These are phyloP conservation scores for Russula earlei DNA, from an alignment of 768 basidiomycete species.

Conservation along the genomic window DNA sequence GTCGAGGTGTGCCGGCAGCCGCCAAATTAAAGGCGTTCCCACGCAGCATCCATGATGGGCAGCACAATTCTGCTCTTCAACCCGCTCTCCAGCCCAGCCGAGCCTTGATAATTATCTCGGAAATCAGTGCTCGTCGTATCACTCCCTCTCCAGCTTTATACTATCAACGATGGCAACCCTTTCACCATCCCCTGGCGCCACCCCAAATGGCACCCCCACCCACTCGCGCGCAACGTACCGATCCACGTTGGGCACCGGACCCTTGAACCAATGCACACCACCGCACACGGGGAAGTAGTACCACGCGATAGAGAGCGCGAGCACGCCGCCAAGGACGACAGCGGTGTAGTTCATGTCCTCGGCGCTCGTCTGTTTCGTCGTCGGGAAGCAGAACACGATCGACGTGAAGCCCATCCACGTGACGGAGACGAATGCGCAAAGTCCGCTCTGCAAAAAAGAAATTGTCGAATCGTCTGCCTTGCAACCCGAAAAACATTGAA, in stretches of 20 bases:
- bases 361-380: constrained; percentile 35
- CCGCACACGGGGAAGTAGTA: constrained; percentile 66
- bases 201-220: neutral
- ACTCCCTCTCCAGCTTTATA: neutral
- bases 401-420: constrained; percentile 58
- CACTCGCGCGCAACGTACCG: neutral
- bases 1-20: no score
- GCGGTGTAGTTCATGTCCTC: constrained; percentile 64
- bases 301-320: constrained; percentile 47
- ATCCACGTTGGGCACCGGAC: constrained; percentile 45
- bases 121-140: no score
- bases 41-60: no score
- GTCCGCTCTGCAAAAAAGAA: constrained; percentile 36
- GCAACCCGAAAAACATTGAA: constrained; percentile 11
- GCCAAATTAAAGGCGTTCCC: no score
- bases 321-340: constrained; percentile 52
- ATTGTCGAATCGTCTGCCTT: neutral
- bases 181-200: neutral
- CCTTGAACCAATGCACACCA: constrained; percentile 63
- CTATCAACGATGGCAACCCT: no score
- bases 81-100: no score
- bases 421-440: constrained; percentile 45
- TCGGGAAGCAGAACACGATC: constrained; percentile 56
- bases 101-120: no score
- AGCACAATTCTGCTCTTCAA: no score